Evolutionary conservation across 2,329 filamentous ascomycete species (phyloP).

Genomic region (Aspergillus melleus): DNA sequence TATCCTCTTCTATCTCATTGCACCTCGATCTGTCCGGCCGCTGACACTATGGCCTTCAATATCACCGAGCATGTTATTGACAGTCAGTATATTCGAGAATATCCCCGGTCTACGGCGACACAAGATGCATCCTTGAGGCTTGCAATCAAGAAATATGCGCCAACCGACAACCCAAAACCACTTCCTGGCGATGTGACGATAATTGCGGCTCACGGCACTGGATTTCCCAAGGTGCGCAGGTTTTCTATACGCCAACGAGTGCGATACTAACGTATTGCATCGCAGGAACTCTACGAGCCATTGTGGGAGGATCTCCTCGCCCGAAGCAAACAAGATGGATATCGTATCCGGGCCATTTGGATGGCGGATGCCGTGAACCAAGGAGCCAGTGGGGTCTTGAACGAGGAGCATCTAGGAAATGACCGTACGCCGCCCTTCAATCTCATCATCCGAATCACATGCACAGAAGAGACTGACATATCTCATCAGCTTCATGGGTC

Average conservation of each 20-base stretch:
- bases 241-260: too few species aligned
- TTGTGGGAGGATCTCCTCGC: conserved; percentile 75
- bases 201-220: conserved; percentile 56
- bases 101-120: conserved; percentile 49
- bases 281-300: conserved; percentile 79
- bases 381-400: conserved; percentile 70
- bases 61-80: conserved; percentile 52
- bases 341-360: conserved; percentile 75
- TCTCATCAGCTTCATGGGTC: conserved; percentile 55
- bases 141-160: conserved; percentile 57
- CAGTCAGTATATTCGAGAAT: conserved; percentile 39
- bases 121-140: conserved; percentile 52
- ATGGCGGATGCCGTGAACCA: conserved; percentile 79
- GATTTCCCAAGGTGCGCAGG: conserved; percentile 46
- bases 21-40: too few species aligned
- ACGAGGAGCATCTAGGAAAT: conserved; percentile 70
- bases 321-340: conserved; percentile 52
- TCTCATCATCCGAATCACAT: not conserved
- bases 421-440: conserved; percentile 57
- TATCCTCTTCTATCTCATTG: too few species aligned
- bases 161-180: conserved; percentile 45
- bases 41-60: conserved; percentile 24
- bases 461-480: not conserved
- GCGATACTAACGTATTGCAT: not conserved
- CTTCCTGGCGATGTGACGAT: conserved; percentile 53